Base-by-base conservation (phyloP, 768 basidiomycete genomes). In the Termitomyces sp. region DNA sequence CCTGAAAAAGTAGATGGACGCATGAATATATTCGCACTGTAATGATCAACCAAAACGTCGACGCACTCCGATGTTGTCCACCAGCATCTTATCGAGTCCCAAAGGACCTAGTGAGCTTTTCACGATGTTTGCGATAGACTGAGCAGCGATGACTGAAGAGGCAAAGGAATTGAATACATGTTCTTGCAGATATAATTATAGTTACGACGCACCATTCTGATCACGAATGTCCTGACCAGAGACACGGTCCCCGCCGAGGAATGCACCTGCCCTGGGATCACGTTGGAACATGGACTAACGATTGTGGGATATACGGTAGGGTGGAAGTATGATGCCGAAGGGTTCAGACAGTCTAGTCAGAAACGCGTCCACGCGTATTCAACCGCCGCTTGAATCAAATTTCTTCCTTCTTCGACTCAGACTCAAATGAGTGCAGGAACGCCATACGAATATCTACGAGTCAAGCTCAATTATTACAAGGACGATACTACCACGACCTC, bases 181-280 rank as follows among this genome's bases (percentile, higher is more conserved):
- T 31, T 28, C 28, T 31, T n/a, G 12, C 41, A 47, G 6, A 46
- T 44, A 41, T 36, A 34, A 39, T n/a, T n/a, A n/a, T 29, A 39
- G 31, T 28, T 37, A 39, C 47, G 28, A 68, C 78, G 61, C 60
- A 93, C 94, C 94, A 88, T 97, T 96, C 75, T 95, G 93, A 75
- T 97, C 94, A 61, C 95, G 84, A 57, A 98, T 91, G 70, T 97
- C 96, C 70, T 95, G 94, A 4, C 96, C 95, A 63, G 91, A 90
- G 18, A 94, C 87, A 66, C 95, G 81, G 74, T 96, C 91, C 28
- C 96, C 96, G 55, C 95, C 95, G 18, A 98, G 78, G 71, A 98
- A 97, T 20, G 91, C 90, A 50, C 94, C 94, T 63, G 90, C 91
- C 67, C 88, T 76, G 62, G 92, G 89, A 84, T 94, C 92, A 71